Evolutionary conservation across 352 stramenopile genomes (phyloP).

Genomic region (Peronospora belbahrii): DNA sequence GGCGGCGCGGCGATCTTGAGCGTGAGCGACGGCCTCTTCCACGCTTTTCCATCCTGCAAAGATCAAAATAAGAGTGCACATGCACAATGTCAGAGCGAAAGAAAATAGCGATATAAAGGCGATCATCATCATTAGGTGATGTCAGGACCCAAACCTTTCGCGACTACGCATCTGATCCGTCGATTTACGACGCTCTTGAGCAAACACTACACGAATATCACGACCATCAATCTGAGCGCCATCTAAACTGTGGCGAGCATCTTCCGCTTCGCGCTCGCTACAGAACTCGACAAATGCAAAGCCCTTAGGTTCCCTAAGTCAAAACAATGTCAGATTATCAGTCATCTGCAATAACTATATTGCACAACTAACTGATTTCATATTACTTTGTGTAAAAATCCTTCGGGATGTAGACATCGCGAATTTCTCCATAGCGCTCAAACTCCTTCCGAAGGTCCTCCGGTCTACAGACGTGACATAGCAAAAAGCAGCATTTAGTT

Average conservation of each 20-base stretch:
- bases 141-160: conserved; percentile 38
- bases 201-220: conserved; percentile 92
- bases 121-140: not conserved
- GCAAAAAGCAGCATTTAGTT: conserved; percentile 1
- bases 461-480: conserved; percentile 33
- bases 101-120: not conserved
- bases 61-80: not conserved
- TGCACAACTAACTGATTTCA: no score
- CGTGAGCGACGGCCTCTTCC: conserved; percentile 25
- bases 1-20: conserved; percentile 28
- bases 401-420: conserved; percentile 93
- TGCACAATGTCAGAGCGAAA: not conserved
- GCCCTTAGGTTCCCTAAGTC: conserved; percentile 82
- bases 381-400: conserved; percentile 90
- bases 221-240: conserved; percentile 87
- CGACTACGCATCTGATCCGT: conserved; percentile 92
- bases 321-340: conserved; percentile 1
- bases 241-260: conserved; percentile 89
- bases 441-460: conserved; percentile 91
- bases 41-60: conserved; percentile 27
- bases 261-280: conserved; percentile 85
- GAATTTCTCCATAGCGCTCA: conserved; percentile 89
- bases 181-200: conserved; percentile 93
- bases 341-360: conserved; percentile 1
- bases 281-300: conserved; percentile 95